Evolutionary conservation across 2,329 filamentous ascomycete genomes (phyloP).

Genomic region (Knoxdaviesia capensis): DNA sequence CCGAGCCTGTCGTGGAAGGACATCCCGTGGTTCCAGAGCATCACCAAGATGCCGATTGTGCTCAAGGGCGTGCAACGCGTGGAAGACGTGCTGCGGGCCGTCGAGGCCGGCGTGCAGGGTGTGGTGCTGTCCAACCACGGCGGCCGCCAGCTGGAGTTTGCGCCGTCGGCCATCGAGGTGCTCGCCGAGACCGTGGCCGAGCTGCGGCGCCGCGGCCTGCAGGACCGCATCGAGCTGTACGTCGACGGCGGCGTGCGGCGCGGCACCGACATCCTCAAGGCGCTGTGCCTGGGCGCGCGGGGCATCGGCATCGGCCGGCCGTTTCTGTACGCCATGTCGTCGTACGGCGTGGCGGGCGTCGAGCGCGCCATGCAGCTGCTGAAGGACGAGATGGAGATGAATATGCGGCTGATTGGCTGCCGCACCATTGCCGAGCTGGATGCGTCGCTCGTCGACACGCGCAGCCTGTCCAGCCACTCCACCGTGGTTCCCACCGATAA

Average conservation of each 20-base stretch:
- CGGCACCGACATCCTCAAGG: slow-evolving; percentile 89
- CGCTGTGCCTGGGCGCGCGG: slow-evolving; percentile 74
- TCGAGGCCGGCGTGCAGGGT: slow-evolving; percentile 63
- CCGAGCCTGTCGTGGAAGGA: slow-evolving; percentile 85
- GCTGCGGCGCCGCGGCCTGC: slow-evolving; percentile 50
- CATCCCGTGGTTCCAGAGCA: slow-evolving; percentile 75
- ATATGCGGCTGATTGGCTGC: slow-evolving; percentile 84
- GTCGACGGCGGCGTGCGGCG: slow-evolving; percentile 81
- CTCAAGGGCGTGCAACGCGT: slow-evolving; percentile 94
- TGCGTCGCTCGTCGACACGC: slow-evolving; percentile 59
- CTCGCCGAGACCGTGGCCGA: slow-evolving; percentile 87
- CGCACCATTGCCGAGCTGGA: slow-evolving; percentile 57
- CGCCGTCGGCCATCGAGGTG: slow-evolving; percentile 73
- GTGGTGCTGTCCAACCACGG: slow-evolving; percentile 95
- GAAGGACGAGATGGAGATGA: slow-evolving; percentile 97
- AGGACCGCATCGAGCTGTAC: slow-evolving; percentile 67
- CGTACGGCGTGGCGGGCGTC: slow-evolving; percentile 73
- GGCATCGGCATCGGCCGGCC: slow-evolving; percentile 88
- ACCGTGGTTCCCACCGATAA: slow-evolving; percentile 27
- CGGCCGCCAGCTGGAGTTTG: slow-evolving; percentile 81
- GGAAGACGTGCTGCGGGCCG: slow-evolving; percentile 80
- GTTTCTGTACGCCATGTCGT: slow-evolving; percentile 90
- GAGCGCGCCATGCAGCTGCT: slow-evolving; percentile 82
- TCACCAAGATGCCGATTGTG: slow-evolving; percentile 88
- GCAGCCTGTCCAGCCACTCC: slow-evolving; percentile 39